phyloP scores from a whole-genome alignment of 2,329 filamentous ascomycete species.

The Penicillium sp. region DNA sequence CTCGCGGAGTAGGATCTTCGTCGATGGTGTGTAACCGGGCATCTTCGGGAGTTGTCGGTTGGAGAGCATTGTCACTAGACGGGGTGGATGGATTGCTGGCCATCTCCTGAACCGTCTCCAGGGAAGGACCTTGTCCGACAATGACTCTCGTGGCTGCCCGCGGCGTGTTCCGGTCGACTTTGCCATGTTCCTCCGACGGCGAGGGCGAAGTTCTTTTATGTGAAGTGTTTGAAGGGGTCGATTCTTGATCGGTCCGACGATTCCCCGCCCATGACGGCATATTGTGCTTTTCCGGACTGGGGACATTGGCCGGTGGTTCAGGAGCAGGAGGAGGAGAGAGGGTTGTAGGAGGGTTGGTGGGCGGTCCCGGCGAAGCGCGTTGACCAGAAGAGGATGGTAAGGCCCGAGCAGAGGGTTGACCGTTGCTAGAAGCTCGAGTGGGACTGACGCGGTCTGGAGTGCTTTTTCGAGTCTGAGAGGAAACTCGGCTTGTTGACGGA shows the following conservation, averaged over 20 bases:
- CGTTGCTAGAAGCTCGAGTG: slow-evolving; percentile 53
- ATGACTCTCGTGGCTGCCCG: slow-evolving; percentile 63
- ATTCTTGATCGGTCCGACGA: slow-evolving; percentile 36
- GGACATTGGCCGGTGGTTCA: slow-evolving; percentile 65
- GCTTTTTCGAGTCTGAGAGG: slow-evolving; percentile 65
- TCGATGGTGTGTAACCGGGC: slow-evolving; percentile 41
- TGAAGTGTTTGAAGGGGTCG: slow-evolving; percentile 42
- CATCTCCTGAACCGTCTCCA: slow-evolving; percentile 88
- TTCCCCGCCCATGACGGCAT: slow-evolving; percentile 43
- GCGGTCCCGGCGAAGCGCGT: slow-evolving; percentile 69
- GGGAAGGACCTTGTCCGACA: slow-evolving; percentile 62
- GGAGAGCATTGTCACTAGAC: slow-evolving; percentile 47
- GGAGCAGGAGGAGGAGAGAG: slow-evolving; percentile 59
- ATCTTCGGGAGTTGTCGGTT: slow-evolving; percentile 44
- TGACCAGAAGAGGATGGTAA: slow-evolving; percentile 63
- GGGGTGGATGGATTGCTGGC: slow-evolving; percentile 77
- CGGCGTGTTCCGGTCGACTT: slow-evolving; percentile 41
- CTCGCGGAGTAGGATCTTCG: slow-evolving; percentile 44
- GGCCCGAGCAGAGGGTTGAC: slow-evolving; percentile 36
- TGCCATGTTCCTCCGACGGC: slow-evolving; percentile 34
- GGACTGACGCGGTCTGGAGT: slow-evolving; percentile 67
- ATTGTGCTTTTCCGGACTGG: slow-evolving; percentile 66
- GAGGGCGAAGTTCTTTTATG: slow-evolving; percentile 37
- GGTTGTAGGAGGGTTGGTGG: slow-evolving; percentile 68
- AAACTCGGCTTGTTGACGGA: slow-evolving; percentile 37